Conservation (phyloP, 352 stramenopile genomes). For the Phytopythium oedochilum region DNA sequence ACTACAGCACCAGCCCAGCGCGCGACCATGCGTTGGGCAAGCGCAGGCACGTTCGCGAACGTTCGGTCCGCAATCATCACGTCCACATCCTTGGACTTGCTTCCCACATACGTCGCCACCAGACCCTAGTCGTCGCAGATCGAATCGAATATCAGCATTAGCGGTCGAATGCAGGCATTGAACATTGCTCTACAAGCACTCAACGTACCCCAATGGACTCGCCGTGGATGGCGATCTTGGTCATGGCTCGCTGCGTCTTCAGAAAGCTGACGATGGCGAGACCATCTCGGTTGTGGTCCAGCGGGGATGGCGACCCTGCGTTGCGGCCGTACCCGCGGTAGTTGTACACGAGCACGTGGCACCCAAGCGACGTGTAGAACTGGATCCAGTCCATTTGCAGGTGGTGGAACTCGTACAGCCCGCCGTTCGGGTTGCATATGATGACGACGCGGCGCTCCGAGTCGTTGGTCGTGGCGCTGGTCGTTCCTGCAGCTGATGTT, state of each 20-base stretch:
- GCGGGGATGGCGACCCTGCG: slow-evolving; percentile 50
- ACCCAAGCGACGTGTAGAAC: slow-evolving; percentile 74
- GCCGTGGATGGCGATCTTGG: slow-evolving; percentile 69
- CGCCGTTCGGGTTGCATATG: slow-evolving; percentile 83
- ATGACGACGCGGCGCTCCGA: slow-evolving; percentile 51
- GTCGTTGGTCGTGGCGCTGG: slow-evolving; percentile 6
- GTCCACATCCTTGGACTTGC: slow-evolving; percentile 49
- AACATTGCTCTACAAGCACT: not conserved
- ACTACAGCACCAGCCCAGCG: slow-evolving; percentile 66
- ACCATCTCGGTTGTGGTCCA: slow-evolving; percentile 57
- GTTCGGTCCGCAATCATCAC: slow-evolving; percentile 78
- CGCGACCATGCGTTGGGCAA: slow-evolving; percentile 74
- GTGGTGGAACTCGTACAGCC: slow-evolving; percentile 85
- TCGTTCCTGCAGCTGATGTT: not conserved
- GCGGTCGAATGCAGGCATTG: not conserved
- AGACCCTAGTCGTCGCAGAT: slow-evolving; percentile 28
- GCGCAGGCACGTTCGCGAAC: slow-evolving; percentile 70
- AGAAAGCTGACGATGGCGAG: slow-evolving; percentile 76
- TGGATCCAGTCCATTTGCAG: slow-evolving; percentile 89
- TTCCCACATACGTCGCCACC: slow-evolving; percentile 65
- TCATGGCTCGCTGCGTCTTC: slow-evolving; percentile 39
- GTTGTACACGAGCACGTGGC: slow-evolving; percentile 83
- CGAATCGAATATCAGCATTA: too few relatives aligned
- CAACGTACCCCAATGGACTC: slow-evolving; percentile 67
- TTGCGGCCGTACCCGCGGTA: slow-evolving; percentile 84